Base-by-base conservation (phyloP, 2,329 filamentous ascomycete genomes). In the Hypoxylon sp. region DNA sequence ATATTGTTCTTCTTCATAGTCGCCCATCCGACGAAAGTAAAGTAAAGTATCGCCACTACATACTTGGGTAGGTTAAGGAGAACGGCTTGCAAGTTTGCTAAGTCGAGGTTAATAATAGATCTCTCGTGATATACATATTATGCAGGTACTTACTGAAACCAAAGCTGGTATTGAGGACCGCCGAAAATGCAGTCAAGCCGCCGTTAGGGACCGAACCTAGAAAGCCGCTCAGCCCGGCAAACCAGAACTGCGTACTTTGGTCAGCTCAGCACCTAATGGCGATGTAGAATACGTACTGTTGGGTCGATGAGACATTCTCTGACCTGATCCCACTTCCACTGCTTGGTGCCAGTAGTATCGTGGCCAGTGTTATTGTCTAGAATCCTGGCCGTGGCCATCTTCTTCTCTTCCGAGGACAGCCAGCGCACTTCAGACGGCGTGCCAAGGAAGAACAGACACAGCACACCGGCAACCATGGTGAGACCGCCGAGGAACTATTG, bases 341-440 rank as follows among this genome's bases (percentile, higher is more conserved):
- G 71, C 65, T 75, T 78, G 20, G 75, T 64, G 0, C 74, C 77
- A 0, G 77, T 78, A 15, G 70, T 69, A 51, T 79, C 76, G 46
- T 78, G 71, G 4, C 77, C 77, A 1, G 75, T 77, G 28, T 79
- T 77, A 51, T 79, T 79, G 15, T 68, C 53, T 53, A 73, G 64
- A 54, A 79, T 77, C 1, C 77, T 73, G 7, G 73, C 65, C 17
- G 71, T 73, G 1, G 76, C 77, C 71, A 78, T 78, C 39, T 71
- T 72, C 64, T 73, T 78, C 70, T 79, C 75, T 34, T 74, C 73
- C 3, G 71, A 43, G 1, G 74, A 74, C 20, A 79, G 54, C 77
- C 77, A 79, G 20, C 71, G 70, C 6, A 79, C 77, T 54, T 79
- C 77, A 0, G 76, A 77, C 1, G 77, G 77, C 0, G 77, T 78